Evolutionary conservation across 106 monocot species (phyloP).

Genomic region (Cymbidium sinense): DNA sequence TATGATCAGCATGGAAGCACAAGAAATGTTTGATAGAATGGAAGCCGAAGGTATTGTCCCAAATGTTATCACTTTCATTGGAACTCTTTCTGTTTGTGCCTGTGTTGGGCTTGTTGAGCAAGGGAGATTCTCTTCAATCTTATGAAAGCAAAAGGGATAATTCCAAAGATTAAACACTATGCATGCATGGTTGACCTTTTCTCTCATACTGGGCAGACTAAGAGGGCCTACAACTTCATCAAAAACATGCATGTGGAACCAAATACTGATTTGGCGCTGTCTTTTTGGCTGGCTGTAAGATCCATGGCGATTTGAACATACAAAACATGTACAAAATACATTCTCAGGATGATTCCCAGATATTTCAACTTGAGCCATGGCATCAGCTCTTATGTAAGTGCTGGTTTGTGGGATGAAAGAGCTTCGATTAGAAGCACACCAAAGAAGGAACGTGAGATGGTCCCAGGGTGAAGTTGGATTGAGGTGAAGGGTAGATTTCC

Average conservation of each 20-base stretch:
- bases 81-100: slow-evolving; percentile 26
- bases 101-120: slow-evolving; percentile 18
- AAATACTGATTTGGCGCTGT: slow-evolving; percentile 22
- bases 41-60: background rate
- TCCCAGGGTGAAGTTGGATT: too few relatives aligned
- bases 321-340: slow-evolving; percentile 13
- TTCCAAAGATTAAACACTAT: slow-evolving; percentile 23
- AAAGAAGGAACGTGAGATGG: slow-evolving; percentile 3
- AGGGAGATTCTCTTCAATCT: slow-evolving; percentile 9
- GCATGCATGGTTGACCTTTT: slow-evolving; percentile 36
- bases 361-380: slow-evolving; percentile 14
- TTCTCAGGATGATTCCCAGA: slow-evolving; percentile 15
- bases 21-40: slow-evolving; percentile 23
- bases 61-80: slow-evolving; percentile 26
- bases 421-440: background rate
- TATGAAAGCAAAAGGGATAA: slow-evolving; percentile 17
- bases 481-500: background rate
- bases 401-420: slow-evolving; percentile 11
- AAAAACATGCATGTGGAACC: slow-evolving; percentile 23
- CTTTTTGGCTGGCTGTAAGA: slow-evolving; percentile 25
- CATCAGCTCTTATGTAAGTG: slow-evolving; percentile 14
- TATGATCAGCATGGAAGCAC: slow-evolving; percentile 29
- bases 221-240: slow-evolving; percentile 23
- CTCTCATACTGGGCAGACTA: slow-evolving; percentile 14
- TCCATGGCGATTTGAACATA: slow-evolving; percentile 10